Percentiles rank a stretch among this genome's conserved stretches.
Conservation (phyloP, 768 basidiomycete species). For the Fistulinella prunicolor region DNA sequence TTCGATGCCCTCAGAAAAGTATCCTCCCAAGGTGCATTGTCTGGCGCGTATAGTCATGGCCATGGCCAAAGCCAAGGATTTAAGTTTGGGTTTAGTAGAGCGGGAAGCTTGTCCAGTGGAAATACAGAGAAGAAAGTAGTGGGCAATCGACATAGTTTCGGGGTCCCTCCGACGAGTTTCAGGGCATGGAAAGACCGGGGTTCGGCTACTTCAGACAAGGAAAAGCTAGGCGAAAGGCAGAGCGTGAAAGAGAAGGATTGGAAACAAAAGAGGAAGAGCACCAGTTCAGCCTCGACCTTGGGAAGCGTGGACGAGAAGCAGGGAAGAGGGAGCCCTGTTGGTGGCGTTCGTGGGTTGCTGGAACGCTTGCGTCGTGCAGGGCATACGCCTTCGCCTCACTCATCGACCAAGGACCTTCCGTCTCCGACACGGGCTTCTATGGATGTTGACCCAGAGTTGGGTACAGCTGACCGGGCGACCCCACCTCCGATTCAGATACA, state of each 20-base stretch:
- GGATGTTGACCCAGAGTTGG: conserved; percentile 18
- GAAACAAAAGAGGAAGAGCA: conserved; percentile 14
- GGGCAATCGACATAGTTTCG: conserved; percentile 11
- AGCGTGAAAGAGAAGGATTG: conserved; percentile 12
- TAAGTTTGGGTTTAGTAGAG: conserved; percentile 17
- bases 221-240: conserved; percentile 13
- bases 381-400: conserved; percentile 28
- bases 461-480: conserved; percentile 2
- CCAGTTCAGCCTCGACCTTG: conserved; percentile 11
- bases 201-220: conserved; percentile 17
- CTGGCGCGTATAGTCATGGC: conserved; percentile 17
- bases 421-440: conserved; percentile 5
- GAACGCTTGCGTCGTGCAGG: conserved; percentile 25
- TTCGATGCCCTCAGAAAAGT: conserved; percentile 28
- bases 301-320: conserved; percentile 25
- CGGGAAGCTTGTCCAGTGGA: conserved; percentile 20
- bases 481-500: conserved; percentile 16
- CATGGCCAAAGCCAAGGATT: conserved; percentile 16
- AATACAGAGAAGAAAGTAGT: conserved; percentile 15
- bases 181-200: conserved; percentile 23
- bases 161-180: conserved; percentile 30
- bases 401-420: conserved; percentile 22
- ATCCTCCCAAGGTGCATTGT: conserved; percentile 31
- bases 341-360: conserved; percentile 27
- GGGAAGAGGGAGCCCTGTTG: conserved; percentile 19